Evolutionary conservation across 2,329 filamentous ascomycete species (phyloP).

Genomic region (Arthroderma sp.): DNA sequence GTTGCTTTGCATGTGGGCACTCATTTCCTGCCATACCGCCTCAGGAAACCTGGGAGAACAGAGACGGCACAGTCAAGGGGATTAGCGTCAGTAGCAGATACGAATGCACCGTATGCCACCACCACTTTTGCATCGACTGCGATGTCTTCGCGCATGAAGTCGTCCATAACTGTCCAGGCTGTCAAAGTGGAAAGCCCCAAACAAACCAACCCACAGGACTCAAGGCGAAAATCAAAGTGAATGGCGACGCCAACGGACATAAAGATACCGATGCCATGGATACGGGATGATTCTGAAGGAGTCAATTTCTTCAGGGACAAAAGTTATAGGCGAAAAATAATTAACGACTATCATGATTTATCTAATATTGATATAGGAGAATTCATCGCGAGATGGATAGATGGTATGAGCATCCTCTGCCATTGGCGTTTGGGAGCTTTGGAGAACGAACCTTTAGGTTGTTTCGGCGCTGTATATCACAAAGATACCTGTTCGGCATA

Average conservation of each 20-base stretch:
- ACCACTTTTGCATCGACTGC: slow-evolving; percentile 96
- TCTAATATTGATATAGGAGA: no score
- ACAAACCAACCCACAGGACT: no score
- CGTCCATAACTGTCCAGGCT: slow-evolving; percentile 91
- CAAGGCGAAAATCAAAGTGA: neutral
- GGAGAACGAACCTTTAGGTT: no score
- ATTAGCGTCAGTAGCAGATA: slow-evolving; percentile 81
- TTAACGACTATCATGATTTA: no score
- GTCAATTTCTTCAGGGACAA: no score
- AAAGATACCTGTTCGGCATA: no score
- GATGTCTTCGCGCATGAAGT: slow-evolving; percentile 92
- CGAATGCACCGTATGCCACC: slow-evolving; percentile 70
- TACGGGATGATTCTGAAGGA: slow-evolving; percentile 1
- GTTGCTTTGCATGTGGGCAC: slow-evolving; percentile 67
- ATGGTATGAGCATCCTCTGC: no score
- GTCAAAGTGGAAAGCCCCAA: slow-evolving; percentile 38
- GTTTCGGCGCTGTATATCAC: no score
- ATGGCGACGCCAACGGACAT: slow-evolving; percentile 3
- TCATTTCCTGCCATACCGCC: slow-evolving; percentile 49
- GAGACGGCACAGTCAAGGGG: slow-evolving; percentile 37
- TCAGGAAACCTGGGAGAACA: slow-evolving; percentile 22
- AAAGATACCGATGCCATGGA: slow-evolving; percentile 9
- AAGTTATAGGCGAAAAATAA: no score
- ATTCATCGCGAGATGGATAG: no score
- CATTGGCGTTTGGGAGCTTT: no score